Evolutionary conservation across 2,329 filamentous ascomycete genomes (phyloP), one percentile per base, ranked within the genome.

Genomic region (Fusarium fracticaudum): DNA sequence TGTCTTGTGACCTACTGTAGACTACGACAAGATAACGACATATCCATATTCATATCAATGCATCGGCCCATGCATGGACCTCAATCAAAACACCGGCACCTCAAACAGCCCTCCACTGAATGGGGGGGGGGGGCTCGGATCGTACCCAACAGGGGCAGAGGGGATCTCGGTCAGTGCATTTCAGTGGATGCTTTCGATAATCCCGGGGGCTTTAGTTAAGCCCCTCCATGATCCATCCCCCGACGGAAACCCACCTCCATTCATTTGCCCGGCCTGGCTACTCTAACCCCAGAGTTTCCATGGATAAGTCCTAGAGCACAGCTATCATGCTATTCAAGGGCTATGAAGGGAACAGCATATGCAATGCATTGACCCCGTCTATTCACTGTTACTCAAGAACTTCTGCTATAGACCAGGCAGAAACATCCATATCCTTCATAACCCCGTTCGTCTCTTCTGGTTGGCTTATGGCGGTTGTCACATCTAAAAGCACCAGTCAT

Each of bases 381-480:
- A 22, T 60, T 60, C 57, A 35, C 43, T 35, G 29, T 35, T 43
- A 17, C 37, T 29, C 18, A 33, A 43, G 22, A 26, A 60, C 64
- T 55, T 40, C 31, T 22, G 33, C 24, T 38, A 20, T 17, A 20
- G 31, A 18, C 31, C 57, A 67, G 67, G 53, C 71, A 67, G 41
- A 51, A 20, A 20, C 37, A 38, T 64, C 38, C 41, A 20, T 31
- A 38, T 64, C 38, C 41, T n/a, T 64, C 43, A 35, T 43, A 44
- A 44, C 8, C n/a, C 24, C 47, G 10, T 24, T 41, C 26, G 26
- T 48, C 31, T 55, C 41, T 41, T 64, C 55, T 69, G 37, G 67
- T 72, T 69, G 71, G 71, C 38, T 64, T 48, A 53, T 60, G 62
- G 50, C 63, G 66, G 60, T 55, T 58, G 47, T 70, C 69, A 72